Percentiles rank a stretch among this genome's conserved stretches.
phyloP scores from a whole-genome alignment of 129 eudicot species.

The Flaveria linearis region DNA sequence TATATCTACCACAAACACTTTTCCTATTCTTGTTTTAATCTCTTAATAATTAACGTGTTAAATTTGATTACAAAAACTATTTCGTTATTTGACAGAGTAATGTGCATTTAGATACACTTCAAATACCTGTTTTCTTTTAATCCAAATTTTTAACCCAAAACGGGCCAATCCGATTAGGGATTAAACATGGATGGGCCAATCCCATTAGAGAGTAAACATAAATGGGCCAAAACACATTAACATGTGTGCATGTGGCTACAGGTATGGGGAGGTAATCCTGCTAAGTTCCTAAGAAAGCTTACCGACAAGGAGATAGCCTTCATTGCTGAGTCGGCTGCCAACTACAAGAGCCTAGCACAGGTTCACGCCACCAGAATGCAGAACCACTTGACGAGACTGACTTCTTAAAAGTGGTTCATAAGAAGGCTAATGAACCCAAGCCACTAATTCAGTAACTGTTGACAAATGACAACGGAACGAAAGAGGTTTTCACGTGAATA shows the following conservation, averaged over 20 bases:
- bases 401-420: constrained; percentile 61
- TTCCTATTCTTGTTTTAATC: not conserved
- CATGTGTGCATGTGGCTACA: constrained; percentile 26
- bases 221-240: not conserved
- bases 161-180: not conserved
- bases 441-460: constrained; percentile 51
- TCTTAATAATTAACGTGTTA: not conserved
- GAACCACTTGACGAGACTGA: constrained; percentile 62
- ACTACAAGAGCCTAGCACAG: constrained; percentile 63
- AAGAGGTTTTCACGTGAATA: constrained; percentile 16
- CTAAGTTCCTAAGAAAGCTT: constrained; percentile 74
- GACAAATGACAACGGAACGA: constrained; percentile 6
- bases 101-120: not conserved
- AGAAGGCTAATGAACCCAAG: constrained; percentile 54
- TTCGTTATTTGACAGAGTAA: not conserved
- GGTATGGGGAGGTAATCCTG: constrained; percentile 94
- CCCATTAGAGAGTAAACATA: not conserved
- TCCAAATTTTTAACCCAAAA: not conserved
- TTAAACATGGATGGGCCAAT: not conserved
- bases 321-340: constrained; percentile 67
- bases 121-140: not conserved
- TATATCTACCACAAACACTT: not conserved
- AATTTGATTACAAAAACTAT: not conserved
- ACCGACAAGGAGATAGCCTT: constrained; percentile 72
- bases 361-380: constrained; percentile 70